phyloP scores from a whole-genome alignment of 2,329 filamentous ascomycete genomes.

The Clonostachys solani region DNA sequence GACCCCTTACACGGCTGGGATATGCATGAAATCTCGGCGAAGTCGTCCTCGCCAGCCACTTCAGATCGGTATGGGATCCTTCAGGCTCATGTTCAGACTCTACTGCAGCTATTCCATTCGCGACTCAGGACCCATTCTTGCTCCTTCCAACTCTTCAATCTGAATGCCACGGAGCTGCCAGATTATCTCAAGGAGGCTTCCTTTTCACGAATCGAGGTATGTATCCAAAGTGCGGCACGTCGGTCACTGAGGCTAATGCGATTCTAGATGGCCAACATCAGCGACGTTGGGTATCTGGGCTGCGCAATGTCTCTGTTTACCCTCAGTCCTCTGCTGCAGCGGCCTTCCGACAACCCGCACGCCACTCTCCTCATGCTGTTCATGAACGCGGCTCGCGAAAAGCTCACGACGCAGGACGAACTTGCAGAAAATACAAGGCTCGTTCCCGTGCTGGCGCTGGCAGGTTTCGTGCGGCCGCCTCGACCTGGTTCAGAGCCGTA shows the following conservation, averaged over 20 bases:
- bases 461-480: background rate
- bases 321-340: constrained; percentile 1
- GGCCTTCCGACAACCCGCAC: constrained; percentile 24
- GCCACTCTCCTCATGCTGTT: constrained; percentile 36
- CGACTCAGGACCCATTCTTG: background rate
- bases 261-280: background rate
- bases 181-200: background rate
- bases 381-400: constrained; percentile 24
- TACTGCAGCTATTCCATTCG: background rate
- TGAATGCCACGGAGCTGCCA: background rate
- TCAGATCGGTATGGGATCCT: background rate
- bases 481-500: too few relatives aligned
- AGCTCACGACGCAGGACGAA: background rate
- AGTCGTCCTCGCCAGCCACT: background rate
- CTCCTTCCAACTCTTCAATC: background rate
- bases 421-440: background rate
- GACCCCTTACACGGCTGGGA: constrained; percentile 21
- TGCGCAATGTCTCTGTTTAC: background rate
- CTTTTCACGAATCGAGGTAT: background rate
- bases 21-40: constrained; percentile 14
- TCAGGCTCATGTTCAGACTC: background rate
- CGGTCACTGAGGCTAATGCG: background rate
- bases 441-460: background rate
- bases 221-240: background rate
- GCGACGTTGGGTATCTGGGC: constrained; percentile 3